A percentile compares a stretch with the other conserved stretches of the same genome.
These are phyloP conservation scores for Aspergillus indologenus DNA, from an alignment of 495 filamentous ascomycete genomes.

Conservation along the genomic window DNA sequence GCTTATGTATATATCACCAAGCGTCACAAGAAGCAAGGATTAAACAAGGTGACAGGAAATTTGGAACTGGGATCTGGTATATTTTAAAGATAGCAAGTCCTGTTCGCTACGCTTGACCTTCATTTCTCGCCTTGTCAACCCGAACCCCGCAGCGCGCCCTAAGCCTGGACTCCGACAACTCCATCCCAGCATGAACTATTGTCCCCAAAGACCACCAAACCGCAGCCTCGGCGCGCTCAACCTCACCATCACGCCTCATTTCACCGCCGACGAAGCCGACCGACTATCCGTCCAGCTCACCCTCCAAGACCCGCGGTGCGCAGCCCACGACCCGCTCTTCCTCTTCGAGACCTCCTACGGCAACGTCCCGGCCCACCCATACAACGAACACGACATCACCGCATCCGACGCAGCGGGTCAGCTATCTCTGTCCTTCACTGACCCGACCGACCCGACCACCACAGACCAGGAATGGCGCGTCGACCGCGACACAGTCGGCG, in stretches of 20 bases:
- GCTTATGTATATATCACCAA: too few species aligned
- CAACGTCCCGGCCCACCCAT: neutral
- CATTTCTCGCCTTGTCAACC: too few species aligned
- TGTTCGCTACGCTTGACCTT: too few species aligned
- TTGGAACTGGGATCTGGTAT: too few species aligned
- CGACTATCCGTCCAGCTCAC: neutral
- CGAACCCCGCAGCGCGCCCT: too few species aligned
- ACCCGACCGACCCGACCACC: neutral
- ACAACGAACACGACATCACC: neutral
- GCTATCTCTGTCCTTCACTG: neutral
- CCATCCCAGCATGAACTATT: neutral
- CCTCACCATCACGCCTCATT: neutral
- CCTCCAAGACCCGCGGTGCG: neutral
- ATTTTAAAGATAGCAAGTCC: too few species aligned
- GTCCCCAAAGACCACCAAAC: neutral
- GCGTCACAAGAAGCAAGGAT: too few species aligned
- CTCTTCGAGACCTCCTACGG: neutral
- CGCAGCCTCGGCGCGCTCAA: neutral
- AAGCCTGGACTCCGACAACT: too few species aligned
- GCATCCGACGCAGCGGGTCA: neutral
- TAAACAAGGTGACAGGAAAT: too few species aligned
- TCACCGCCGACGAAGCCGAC: neutral
- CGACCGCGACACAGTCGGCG: neutral
- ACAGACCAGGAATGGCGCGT: neutral
- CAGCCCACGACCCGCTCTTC: neutral